Evolutionary conservation across 352 stramenopile genomes (phyloP), one percentile per base, ranked within the genome.

Genomic region (Paralagenidium karlingii): DNA sequence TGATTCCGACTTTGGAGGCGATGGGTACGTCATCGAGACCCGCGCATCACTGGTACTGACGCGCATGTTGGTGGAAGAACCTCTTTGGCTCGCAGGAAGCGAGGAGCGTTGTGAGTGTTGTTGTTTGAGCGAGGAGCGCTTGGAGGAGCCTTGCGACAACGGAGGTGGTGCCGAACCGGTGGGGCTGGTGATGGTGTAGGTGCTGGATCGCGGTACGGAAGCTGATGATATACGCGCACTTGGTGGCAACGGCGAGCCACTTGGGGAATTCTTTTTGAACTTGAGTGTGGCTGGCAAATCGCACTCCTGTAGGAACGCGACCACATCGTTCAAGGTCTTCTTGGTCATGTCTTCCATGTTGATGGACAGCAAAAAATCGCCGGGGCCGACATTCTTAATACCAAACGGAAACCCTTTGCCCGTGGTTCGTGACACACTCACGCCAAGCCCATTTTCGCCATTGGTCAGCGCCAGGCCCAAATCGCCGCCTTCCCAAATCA

Each of bases 401-500:
- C 77, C 77, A 18, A 88, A 87, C 9, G 77, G 77, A 49, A 91
- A 91, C 20, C 74, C 77, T 39, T 91, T 91, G 47, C 77, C 77
- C 1, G 77, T 91, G 16, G 88, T 68, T 39, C 77, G 77, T 32
- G 71, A 87, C 37, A 91, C 77, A 21, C 66, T 63, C 33, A 91
- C 74, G 45, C 77, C 58, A 7, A 36, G 19, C 15, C 59, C 69
- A 20, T 41, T 36, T 38, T 87, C 71, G 24, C 82, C 47, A 25
- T 71, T 80, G 43, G 77, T 91, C 41, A 91, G 73, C 33, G 77
- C 77, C 18, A 91, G 73, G 37, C 77, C 77, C 44, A 91, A 46
- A 48, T 91, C 77, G 24, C 77, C 77, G 25, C 77, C 77, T 43
- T 91, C 77, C 77, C 77, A 91, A 51, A 91, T 91, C 41, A 91